Evolutionary conservation across 805 yeast species (phyloP).

Genomic region (Yamadazyma laniorum): DNA sequence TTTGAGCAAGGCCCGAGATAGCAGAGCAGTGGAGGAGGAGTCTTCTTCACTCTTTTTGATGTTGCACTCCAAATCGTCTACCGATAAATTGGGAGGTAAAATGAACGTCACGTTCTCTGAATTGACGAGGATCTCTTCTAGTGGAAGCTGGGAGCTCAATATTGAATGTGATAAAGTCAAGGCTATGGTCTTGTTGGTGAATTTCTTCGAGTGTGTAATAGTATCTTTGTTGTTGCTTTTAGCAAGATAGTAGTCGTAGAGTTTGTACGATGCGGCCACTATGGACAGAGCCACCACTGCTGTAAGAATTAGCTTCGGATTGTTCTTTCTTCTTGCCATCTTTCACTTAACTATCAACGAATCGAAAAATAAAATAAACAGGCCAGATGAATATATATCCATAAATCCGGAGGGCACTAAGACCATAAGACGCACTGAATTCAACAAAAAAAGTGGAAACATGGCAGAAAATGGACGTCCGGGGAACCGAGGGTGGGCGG

Average conservation of each 20-base stretch:
- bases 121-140: slow-evolving; percentile 36
- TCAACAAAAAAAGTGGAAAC: too few species aligned
- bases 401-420: too few species aligned
- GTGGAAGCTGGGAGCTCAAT: slow-evolving; percentile 35
- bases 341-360: too few species aligned
- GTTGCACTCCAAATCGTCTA: slow-evolving; percentile 34
- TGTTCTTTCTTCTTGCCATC: slow-evolving; percentile 17
- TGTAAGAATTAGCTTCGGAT: slow-evolving; percentile 29
- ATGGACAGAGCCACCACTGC: slow-evolving; percentile 37
- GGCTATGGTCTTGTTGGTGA: slow-evolving; percentile 35
- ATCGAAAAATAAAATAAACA: too few species aligned
- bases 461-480: too few species aligned
- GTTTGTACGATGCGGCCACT: slow-evolving; percentile 31
- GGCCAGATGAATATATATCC: too few species aligned
- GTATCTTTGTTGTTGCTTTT: background rate
- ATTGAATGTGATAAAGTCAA: slow-evolving; percentile 43
- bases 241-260: slow-evolving; percentile 22
- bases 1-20: slow-evolving; percentile 23
- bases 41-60: slow-evolving; percentile 11
- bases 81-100: slow-evolving; percentile 41
- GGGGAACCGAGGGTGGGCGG: too few species aligned
- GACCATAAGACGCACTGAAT: too few species aligned
- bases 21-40: slow-evolving; percentile 5
- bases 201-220: slow-evolving; percentile 11
- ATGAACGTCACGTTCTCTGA: slow-evolving; percentile 43